These are phyloP conservation scores for Violaceomyces palustris DNA, from an alignment of 1,284 basidiomycete species.

Conservation along the genomic window DNA sequence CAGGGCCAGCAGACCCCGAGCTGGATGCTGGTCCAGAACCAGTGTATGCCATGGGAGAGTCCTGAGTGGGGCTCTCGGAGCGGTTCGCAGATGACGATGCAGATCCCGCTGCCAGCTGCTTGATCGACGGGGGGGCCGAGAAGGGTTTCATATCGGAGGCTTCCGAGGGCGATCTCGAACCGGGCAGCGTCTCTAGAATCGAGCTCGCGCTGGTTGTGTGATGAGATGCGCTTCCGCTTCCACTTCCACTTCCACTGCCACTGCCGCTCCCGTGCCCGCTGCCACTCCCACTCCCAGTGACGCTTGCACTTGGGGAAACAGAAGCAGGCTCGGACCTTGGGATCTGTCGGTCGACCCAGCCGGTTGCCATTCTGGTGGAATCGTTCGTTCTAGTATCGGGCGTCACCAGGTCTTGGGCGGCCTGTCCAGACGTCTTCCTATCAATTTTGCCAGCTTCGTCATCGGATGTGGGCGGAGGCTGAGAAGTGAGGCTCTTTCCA, in stretches of 20 bases:
- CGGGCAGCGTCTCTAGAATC: no score
- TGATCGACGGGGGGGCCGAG: no score
- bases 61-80: background rate
- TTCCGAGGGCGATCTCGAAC: no score
- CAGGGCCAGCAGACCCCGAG: background rate
- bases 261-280: slow-evolving; percentile 16
- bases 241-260: slow-evolving; percentile 3
- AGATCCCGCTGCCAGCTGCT: background rate
- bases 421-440: no score
- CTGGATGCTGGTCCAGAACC: slow-evolving; percentile 7
- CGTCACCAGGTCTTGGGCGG: background rate
- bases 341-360: slow-evolving; percentile 25
- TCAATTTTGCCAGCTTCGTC: no score
- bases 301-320: slow-evolving; percentile 20
- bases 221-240: no score
- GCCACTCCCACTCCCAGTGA: slow-evolving; percentile 12
- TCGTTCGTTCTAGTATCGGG: background rate
- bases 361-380: slow-evolving; percentile 1
- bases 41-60: slow-evolving; percentile 1
- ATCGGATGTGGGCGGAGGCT: no score
- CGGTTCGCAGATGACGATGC: background rate
- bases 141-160: no score
- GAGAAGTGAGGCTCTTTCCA: no score
- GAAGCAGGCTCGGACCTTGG: slow-evolving; percentile 15
- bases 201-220: no score